Evolutionary conservation across 495 filamentous ascomycete genomes (phyloP), one percentile per base, ranked within the genome.

Genomic region (Apiosordaria backusii): DNA sequence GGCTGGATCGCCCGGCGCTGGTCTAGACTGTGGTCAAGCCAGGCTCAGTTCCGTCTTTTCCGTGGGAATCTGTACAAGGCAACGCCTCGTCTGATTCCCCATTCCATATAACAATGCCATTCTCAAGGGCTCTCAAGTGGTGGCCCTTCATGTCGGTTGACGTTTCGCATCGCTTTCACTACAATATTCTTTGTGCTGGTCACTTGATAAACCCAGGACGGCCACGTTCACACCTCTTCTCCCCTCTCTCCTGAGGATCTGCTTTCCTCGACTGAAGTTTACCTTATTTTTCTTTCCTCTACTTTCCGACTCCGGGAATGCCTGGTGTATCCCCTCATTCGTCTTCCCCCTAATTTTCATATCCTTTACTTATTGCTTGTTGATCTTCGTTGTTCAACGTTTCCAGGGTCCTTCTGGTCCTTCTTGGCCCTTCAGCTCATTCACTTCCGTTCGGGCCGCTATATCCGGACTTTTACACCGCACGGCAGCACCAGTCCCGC

Each of bases 311-410:
- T 57, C n/a, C 35, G 63, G 67, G 63, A 65, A 40, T 65, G 45
- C 67, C 67, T 65, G 67, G 67, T 35, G 67, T 65, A 63, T 65
- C 53, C 50, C 67, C 13, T 19, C 6, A n/a, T 16, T 21, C 0
- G 23, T 59, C 59, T 35, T 22, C 4, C 23, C n/a, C 53, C 54
- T 35, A 15, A 52, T 65, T 35, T 15, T 21, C 16, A 45, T 45
- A 18, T 60, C 24, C 16, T 27, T 52, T 57, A 21, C 18, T 5
- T 61, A 21, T 55, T 23, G 52, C 52, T 55, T 19, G 52, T 60
- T 67, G 55, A 60, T 60, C 57, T 23, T 60, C 65, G 23, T n/a
- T 54, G 22, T 53, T 59, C 7, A 18, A 27, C n/a, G 23, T 2
- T 13, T 15, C 35, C 13, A 45, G 35, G 35, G 35, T 45, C 35